These are phyloP conservation scores for Yamadazyma dendronema DNA, from an alignment of 1,139 yeast genomes.

Conservation along the genomic window DNA sequence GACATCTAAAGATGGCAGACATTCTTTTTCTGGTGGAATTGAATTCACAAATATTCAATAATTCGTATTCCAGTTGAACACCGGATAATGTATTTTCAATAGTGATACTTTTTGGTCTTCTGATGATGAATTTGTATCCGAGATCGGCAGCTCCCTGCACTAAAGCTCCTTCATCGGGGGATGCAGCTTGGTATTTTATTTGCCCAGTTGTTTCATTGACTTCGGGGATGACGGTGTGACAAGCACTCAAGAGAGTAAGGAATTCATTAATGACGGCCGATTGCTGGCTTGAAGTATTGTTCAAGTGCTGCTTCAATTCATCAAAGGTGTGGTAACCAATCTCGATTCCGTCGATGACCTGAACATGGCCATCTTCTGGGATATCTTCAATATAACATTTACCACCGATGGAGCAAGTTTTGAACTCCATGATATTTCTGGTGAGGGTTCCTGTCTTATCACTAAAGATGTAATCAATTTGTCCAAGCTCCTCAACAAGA, in stretches of 20 bases:
- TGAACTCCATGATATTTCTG: conserved; percentile 93
- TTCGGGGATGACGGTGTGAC: conserved; percentile 98
- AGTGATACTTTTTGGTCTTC: conserved; percentile 82
- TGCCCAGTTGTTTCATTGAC: conserved; percentile 53
- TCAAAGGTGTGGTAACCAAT: conserved; percentile 77
- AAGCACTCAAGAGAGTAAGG: conserved; percentile 80
- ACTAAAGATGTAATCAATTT: conserved; percentile 90
- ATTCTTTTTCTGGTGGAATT: conserved; percentile 96
- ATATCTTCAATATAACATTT: conserved; percentile 82
- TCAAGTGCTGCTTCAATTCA: conserved; percentile 42
- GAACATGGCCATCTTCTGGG: conserved; percentile 85
- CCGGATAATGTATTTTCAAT: conserved; percentile 51
- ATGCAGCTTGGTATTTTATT: conserved; percentile 95
- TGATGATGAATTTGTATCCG: conserved; percentile 80
- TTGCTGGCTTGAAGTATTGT: conserved; percentile 42
- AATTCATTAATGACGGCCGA: conserved; percentile 75
- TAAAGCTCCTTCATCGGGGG: conserved; percentile 98
- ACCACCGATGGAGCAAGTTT: conserved; percentile 92
- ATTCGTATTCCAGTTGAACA: conserved; percentile 53
- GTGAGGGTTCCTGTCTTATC: conserved; percentile 97
- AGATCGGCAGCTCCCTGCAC: conserved; percentile 90
- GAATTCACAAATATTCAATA: conserved; percentile 90
- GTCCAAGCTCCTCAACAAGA: conserved; percentile 94
- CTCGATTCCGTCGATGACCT: conserved; percentile 73
- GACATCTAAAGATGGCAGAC: conserved; percentile 93